A percentile compares a stretch with the other conserved stretches of the same genome.
These are phyloP conservation scores for Macadamia integrifolia DNA, from an alignment of 164 flowering plant species.

Conservation along the genomic window DNA sequence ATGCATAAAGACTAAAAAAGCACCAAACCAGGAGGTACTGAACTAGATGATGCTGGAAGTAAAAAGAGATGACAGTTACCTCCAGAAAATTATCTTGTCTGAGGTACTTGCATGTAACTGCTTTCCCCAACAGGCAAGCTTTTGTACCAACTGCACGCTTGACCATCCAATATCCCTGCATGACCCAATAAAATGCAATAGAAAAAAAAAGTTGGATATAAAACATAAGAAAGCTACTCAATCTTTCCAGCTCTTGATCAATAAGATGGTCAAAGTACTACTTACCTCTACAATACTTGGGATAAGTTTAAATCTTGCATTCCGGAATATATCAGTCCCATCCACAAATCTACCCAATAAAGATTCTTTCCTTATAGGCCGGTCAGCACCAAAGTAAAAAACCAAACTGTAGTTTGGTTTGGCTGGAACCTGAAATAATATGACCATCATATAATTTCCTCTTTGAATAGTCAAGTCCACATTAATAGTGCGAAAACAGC, in stretches of 20 bases:
- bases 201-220: background rate
- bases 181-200: background rate
- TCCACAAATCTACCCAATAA: conserved; percentile 70
- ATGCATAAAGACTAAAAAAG: background rate
- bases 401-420: conserved; percentile 90
- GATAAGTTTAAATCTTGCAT: conserved; percentile 84
- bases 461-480: background rate
- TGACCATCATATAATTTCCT: background rate
- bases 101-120: conserved; percentile 84
- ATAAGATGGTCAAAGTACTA: conserved; percentile 3
- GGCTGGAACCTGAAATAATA: conserved; percentile 70
- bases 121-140: conserved; percentile 93
- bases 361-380: conserved; percentile 66
- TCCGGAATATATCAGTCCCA: conserved; percentile 78
- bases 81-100: conserved; percentile 88
- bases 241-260: background rate
- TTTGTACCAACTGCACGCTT: conserved; percentile 97
- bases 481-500: too few species aligned
- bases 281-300: conserved; percentile 89
- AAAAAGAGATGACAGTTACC: conserved; percentile 30
- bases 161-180: conserved; percentile 98
- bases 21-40: background rate
- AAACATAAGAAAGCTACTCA: background rate
- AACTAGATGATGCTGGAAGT: conserved; percentile 1
- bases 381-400: conserved; percentile 77